Percentiles rank a stretch among this genome's conserved stretches.
phyloP scores from a whole-genome alignment of 2,329 filamentous ascomycete genomes.

The Pseudovirgaria hyperparasitica region DNA sequence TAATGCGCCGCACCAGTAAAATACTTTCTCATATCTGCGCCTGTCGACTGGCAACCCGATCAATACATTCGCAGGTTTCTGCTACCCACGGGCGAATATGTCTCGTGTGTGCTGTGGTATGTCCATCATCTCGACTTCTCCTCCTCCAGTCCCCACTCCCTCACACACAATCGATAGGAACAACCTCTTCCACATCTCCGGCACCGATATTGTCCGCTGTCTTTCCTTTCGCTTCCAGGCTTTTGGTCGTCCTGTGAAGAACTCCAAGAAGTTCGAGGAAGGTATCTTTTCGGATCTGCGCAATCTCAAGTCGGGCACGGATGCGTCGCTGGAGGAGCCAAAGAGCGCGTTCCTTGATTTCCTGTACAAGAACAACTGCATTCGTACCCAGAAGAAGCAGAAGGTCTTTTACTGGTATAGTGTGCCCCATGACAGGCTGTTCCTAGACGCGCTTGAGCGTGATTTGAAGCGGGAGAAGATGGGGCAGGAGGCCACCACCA shows the following conservation, averaged over 20 bases:
- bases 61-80: conserved; percentile 95
- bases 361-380: conserved; percentile 99
- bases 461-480: conserved; percentile 99
- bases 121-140: conserved; percentile 9
- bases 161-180: conserved; percentile 46
- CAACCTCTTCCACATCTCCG: conserved; percentile 98
- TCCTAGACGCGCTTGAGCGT: conserved; percentile 92
- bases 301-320: conserved; percentile 95
- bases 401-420: conserved; percentile 99
- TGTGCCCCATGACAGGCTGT: conserved; percentile 92
- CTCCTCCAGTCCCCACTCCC: not conserved
- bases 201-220: conserved; percentile 96
- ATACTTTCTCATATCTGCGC: conserved; percentile 98
- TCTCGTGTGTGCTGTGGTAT: conserved; percentile 90
- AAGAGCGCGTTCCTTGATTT: conserved; percentile 98
- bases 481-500: conserved; percentile 93
- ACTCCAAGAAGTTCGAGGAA: conserved; percentile 99
- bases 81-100: conserved; percentile 93
- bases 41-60: conserved; percentile 93
- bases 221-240: conserved; percentile 97
- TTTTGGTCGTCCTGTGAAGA: conserved; percentile 95
- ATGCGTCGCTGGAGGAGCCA: conserved; percentile 94
- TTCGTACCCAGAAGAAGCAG: conserved; percentile 98
- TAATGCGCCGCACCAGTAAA: conserved; percentile 61
- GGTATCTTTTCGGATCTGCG: conserved; percentile 97